Evolutionary conservation across 2,329 filamentous ascomycete species (phyloP), one percentile per base, ranked within the genome.

Genomic region (Nectriaceae sp.): DNA sequence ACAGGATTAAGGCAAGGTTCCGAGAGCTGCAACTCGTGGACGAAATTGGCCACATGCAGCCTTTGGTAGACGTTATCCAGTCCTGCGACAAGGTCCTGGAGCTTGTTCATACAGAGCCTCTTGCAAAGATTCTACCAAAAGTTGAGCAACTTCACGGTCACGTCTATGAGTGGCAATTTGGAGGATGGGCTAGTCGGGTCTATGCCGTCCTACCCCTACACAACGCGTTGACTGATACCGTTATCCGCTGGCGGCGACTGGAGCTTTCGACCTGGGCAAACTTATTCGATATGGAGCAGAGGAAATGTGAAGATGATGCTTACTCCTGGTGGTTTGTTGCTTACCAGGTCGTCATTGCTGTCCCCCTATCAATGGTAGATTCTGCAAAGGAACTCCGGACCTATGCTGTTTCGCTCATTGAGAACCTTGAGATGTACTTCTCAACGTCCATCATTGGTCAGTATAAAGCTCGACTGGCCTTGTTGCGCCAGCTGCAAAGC

Each of bases 241-340:
- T 97, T 43, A 87, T 97, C 46, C 83, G 81, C 64, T 99, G 95
- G 95, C 83, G 94, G 53, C 86, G 92, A 50, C 76, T 99, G 24
- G 94, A 99, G 64, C 76, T 99, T 21, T 88, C 89, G 0, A 97
- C 93, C 1, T 99, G 94, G 94, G 85, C 89, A 29, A 88, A 87
- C 36, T 71, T 99, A 3, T 87, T 99, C 51, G 90, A 96, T 57
- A 84, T 89, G 66, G 94, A 99, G 68, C 79, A 84, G 31, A 78
- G 82, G 44, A 90, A 88, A 60, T 91, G 86, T 59, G 76, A 85
- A 19, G 81, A 89, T 41, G 87, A 90, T 62, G 91, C 93, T 3
- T 86, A 85, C 60, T 87, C 88, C 15, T 99, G 94, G 94, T 99
- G 92, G 87, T 99, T 97, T 61, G 80, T 97, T 50, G 91, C 93